phyloP scores from a whole-genome alignment of 2,329 filamentous ascomycete genomes.

The Pestalotiopsis sp. region DNA sequence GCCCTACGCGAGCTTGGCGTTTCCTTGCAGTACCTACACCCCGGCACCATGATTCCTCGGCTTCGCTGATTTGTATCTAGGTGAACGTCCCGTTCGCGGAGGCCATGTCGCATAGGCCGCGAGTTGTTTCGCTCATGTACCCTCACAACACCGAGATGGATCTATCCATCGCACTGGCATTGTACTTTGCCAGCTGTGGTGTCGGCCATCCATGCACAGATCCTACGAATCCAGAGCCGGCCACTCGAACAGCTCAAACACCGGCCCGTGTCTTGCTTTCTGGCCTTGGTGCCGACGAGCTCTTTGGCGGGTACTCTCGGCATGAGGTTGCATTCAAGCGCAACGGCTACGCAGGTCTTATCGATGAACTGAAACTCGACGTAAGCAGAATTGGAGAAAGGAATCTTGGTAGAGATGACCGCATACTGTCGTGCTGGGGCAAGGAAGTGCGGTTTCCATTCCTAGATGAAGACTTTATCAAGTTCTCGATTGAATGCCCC shows the following conservation, averaged over 20 bases:
- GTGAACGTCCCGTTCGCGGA: conserved; percentile 84
- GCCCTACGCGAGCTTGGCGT: conserved; percentile 75
- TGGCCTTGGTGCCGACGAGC: conserved; percentile 91
- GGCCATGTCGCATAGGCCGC: conserved; percentile 67
- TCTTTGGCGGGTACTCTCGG: conserved; percentile 91
- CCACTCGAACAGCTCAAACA: conserved; percentile 46
- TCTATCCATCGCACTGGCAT: conserved; percentile 85
- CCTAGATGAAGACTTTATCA: conserved; percentile 84
- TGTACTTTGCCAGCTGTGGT: conserved; percentile 93
- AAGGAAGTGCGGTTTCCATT: conserved; percentile 89
- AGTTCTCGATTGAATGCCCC: conserved; percentile 74
- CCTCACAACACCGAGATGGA: conserved; percentile 99
- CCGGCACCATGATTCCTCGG: background rate
- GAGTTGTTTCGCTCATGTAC: conserved; percentile 77
- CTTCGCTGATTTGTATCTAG: conserved; percentile 32
- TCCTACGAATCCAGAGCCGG: conserved; percentile 25
- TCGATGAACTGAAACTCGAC: conserved; percentile 84
- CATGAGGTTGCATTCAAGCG: conserved; percentile 78
- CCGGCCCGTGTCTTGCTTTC: conserved; percentile 84
- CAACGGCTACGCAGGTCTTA: conserved; percentile 69
- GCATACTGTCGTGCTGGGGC: conserved; percentile 87
- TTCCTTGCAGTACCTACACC: conserved; percentile 68
- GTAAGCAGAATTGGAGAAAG: conserved; percentile 84
- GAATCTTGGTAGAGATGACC: conserved; percentile 94
- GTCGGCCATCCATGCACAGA: conserved; percentile 50